These are phyloP conservation scores for Lachnellula hyalina DNA, from an alignment of 2,329 filamentous ascomycete species.

Conservation along the genomic window DNA sequence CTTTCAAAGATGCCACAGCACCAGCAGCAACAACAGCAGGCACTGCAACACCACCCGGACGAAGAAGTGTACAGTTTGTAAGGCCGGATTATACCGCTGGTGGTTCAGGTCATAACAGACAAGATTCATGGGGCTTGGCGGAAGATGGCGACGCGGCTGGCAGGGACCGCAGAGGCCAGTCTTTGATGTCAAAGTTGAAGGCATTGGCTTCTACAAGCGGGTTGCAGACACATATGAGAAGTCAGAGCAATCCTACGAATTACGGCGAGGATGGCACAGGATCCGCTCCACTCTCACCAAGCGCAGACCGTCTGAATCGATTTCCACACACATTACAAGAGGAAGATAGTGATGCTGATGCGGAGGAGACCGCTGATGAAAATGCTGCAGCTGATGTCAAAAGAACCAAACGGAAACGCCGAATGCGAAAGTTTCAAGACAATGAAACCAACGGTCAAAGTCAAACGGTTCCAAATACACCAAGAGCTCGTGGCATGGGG, in stretches of 20 bases:
- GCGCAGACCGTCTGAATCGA: constrained; percentile 39
- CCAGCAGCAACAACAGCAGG: constrained; percentile 15
- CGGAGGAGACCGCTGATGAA: constrained; percentile 82
- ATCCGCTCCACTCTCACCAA: constrained; percentile 46
- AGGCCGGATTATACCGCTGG: constrained; percentile 42
- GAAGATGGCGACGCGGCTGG: constrained; percentile 57
- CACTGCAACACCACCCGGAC: constrained; percentile 33
- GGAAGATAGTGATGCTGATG: constrained; percentile 71
- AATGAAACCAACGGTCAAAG: constrained; percentile 53
- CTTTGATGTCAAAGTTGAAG: constrained; percentile 74
- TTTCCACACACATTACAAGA: constrained; percentile 50
- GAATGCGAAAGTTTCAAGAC: constrained; percentile 52
- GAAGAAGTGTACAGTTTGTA: constrained; percentile 73
- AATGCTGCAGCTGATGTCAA: constrained; percentile 41
- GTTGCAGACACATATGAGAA: constrained; percentile 39
- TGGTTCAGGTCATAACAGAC: constrained; percentile 48
- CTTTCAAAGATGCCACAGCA: constrained; percentile 10
- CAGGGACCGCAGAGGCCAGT: constrained; percentile 56
- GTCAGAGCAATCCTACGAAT: constrained; percentile 33
- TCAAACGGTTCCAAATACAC: constrained; percentile 61
- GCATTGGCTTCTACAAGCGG: constrained; percentile 57
- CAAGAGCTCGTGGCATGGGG: constrained; percentile 34
- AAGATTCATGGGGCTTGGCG: constrained; percentile 49
- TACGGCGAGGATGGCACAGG: constrained; percentile 31
- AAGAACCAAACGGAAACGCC: constrained; percentile 59